Evolutionary conservation across 306 rosid genomes (phyloP).

Genomic region (Casuarina glauca): DNA sequence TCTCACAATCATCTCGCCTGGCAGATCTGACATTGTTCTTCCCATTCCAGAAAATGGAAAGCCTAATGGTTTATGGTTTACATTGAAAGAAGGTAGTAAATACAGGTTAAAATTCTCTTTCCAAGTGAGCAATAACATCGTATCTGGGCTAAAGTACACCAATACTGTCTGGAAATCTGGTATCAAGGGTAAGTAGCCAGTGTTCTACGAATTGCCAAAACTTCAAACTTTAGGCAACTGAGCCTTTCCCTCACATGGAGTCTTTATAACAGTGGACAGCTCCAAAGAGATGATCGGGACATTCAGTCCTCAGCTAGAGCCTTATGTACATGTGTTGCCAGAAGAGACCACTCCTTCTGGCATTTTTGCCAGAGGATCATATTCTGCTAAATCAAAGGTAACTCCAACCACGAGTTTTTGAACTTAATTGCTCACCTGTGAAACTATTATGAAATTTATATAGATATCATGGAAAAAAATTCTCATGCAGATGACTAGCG

Average conservation of each 20-base stretch:
- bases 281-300: conserved; percentile 92
- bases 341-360: conserved; percentile 98
- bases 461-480: too few species aligned
- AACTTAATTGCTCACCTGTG: not conserved
- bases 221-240: not conserved
- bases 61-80: conserved; percentile 85
- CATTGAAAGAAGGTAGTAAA: conserved; percentile 96
- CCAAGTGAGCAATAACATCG: conserved; percentile 80
- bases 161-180: conserved; percentile 97
- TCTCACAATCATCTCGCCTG: conserved; percentile 72
- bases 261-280: conserved; percentile 70
- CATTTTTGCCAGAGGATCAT: conserved; percentile 85
- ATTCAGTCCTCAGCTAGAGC: conserved; percentile 80
- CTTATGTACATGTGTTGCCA: conserved; percentile 74
- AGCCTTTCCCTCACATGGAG: not conserved
- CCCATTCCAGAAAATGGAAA: conserved; percentile 76
- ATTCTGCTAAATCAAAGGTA: conserved; percentile 88
- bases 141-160: conserved; percentile 92
- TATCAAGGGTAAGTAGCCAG: conserved; percentile 56
- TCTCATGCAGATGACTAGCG: not conserved
- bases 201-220: not conserved
- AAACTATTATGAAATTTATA: not conserved
- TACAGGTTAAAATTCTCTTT: conserved; percentile 76
- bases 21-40: conserved; percentile 74
- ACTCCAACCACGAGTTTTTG: not conserved